Conservation (phyloP, 352 stramenopile genomes). For the Albugo candida region DNA sequence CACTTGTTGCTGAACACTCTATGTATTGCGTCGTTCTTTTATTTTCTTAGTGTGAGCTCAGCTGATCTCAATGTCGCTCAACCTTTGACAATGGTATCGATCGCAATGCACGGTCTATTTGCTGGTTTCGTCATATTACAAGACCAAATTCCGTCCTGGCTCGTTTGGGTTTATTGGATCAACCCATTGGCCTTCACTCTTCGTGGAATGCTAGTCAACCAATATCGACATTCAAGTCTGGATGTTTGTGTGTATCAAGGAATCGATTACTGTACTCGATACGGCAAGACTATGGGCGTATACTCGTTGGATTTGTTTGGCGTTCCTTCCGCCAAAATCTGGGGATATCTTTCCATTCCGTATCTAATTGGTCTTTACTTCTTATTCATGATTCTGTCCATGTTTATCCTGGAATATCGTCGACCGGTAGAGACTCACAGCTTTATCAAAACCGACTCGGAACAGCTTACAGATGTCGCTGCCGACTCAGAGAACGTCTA, state of each 20-base stretch:
- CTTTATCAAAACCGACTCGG: not conserved
- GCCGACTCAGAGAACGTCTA: not conserved
- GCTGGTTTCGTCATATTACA: slow-evolving; percentile 42
- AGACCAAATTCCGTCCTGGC: slow-evolving; percentile 33
- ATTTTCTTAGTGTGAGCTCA: slow-evolving; percentile 23
- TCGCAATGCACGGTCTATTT: slow-evolving; percentile 51
- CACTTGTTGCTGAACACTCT: slow-evolving; percentile 13
- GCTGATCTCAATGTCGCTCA: slow-evolving; percentile 36
- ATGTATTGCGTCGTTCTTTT: slow-evolving; percentile 24
- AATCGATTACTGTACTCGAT: slow-evolving; percentile 27
- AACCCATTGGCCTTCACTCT: slow-evolving; percentile 49
- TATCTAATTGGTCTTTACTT: slow-evolving; percentile 28
- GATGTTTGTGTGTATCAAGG: slow-evolving; percentile 21
- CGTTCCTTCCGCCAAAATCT: slow-evolving; percentile 22
- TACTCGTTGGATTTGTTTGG: slow-evolving; percentile 28
- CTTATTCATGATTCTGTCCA: slow-evolving; percentile 18
- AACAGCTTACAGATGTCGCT: not conserved
- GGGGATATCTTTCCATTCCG: slow-evolving; percentile 36
- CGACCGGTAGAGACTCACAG: not conserved
- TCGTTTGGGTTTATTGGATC: slow-evolving; percentile 67
- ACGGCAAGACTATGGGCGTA: slow-evolving; percentile 15
- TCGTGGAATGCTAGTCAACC: slow-evolving; percentile 36
- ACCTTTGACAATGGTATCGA: slow-evolving; percentile 29
- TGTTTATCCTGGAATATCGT: slow-evolving; percentile 21
- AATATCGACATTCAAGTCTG: slow-evolving; percentile 27